Evolutionary conservation across 2,329 filamentous ascomycete genomes (phyloP).

Genomic region (Periconia sp.): DNA sequence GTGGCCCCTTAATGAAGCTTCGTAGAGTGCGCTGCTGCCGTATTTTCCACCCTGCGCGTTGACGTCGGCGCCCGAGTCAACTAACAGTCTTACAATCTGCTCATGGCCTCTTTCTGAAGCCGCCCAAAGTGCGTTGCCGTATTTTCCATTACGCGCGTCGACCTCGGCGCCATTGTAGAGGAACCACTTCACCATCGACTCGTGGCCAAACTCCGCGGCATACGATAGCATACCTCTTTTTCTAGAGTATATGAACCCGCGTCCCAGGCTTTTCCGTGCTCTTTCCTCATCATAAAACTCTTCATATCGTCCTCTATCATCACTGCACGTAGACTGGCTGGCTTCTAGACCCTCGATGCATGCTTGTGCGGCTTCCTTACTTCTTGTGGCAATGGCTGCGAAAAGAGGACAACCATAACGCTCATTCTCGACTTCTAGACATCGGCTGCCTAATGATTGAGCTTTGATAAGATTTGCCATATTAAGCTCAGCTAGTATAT

Average conservation of each 20-base stretch:
- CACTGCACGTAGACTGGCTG: background rate
- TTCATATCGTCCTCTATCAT: background rate
- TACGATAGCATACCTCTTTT: slow-evolving; percentile 1
- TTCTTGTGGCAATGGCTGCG: slow-evolving; percentile 39
- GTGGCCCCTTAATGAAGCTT: no score
- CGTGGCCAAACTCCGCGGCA: slow-evolving; percentile 3
- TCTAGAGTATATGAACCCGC: slow-evolving; percentile 8
- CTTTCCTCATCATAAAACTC: no score
- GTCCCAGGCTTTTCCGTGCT: background rate
- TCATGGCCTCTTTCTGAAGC: slow-evolving; percentile 11
- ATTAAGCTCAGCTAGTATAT: slow-evolving; percentile 16
- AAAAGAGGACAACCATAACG: slow-evolving; percentile 42
- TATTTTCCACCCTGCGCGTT: slow-evolving; percentile 2
- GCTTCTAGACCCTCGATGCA: background rate
- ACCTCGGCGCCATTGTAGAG: background rate
- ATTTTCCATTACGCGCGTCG: background rate
- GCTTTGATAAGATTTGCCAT: slow-evolving; percentile 29
- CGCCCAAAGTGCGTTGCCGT: background rate
- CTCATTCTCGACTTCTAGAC: slow-evolving; percentile 24
- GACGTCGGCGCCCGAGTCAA: background rate
- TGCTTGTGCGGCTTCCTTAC: slow-evolving; percentile 25
- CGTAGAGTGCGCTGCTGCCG: no score
- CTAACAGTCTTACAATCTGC: slow-evolving; percentile 13
- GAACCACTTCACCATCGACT: background rate
- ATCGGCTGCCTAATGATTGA: background rate